These are phyloP conservation scores for Ustilago cynodontis DNA, from an alignment of 1,284 basidiomycete species.

Conservation along the genomic window DNA sequence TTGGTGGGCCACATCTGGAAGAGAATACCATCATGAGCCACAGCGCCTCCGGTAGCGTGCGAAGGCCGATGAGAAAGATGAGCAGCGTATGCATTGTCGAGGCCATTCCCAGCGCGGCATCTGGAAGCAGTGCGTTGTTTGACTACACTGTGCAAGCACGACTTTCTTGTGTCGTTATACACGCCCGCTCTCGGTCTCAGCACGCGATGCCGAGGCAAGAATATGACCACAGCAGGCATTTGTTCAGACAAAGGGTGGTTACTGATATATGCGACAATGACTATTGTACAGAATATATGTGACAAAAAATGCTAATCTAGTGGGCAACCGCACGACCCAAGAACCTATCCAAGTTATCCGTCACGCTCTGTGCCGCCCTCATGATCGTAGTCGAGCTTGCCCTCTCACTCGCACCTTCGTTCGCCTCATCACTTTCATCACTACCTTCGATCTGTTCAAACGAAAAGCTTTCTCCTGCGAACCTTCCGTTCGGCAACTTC, in stretches of 20 bases:
- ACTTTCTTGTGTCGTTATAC: too few relatives aligned
- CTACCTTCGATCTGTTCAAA: conserved; percentile 35
- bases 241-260: neutral
- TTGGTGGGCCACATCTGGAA: too few relatives aligned
- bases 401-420: neutral
- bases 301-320: neutral
- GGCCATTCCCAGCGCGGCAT: too few relatives aligned
- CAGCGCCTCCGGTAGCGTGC: too few relatives aligned
- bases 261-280: neutral
- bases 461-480: conserved; percentile 25
- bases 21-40: too few relatives aligned
- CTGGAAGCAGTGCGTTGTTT: too few relatives aligned
- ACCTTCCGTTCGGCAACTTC: conserved; percentile 19
- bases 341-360: conserved; percentile 42
- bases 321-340: conserved; percentile 9
- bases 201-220: too few relatives aligned
- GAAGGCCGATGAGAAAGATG: too few relatives aligned
- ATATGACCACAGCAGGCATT: too few relatives aligned
- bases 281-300: conserved; percentile 5
- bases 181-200: too few relatives aligned
- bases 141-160: too few relatives aligned
- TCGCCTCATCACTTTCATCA: conserved; percentile 23
- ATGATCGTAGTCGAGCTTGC: conserved; percentile 31
- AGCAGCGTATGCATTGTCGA: too few relatives aligned
- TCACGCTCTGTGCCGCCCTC: conserved; percentile 27